Evolutionary conservation across 805 yeast species (phyloP), one percentile per base, ranked within the genome.

Genomic region (Metschnikowia orientalis): DNA sequence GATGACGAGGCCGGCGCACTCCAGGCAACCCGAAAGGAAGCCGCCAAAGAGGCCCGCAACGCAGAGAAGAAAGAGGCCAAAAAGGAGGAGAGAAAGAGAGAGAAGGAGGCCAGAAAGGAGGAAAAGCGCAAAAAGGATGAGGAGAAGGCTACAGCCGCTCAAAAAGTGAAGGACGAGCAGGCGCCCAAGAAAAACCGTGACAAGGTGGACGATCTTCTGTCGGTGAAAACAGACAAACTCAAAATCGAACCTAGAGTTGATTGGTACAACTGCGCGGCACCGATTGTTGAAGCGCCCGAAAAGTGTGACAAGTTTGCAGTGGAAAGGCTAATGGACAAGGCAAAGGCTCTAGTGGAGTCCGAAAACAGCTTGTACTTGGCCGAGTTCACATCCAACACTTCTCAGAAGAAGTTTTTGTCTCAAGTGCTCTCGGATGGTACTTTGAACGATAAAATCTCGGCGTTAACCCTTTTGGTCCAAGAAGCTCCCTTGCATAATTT

Each of bases 401-500:
- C 94, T 5, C 96, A 84, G 64, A 79, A 77, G 54, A 81, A 85
- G 69, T 90, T 90, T 57, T 76, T 87, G 69, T 74, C 90, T 1
- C 94, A 90, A 59, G 81, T 92, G 47, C 73, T 92, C 50, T 71
- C 88, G 5, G 81, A 78, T 45, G 98, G 98, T 84, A 92, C 98
- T 0, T 70, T 90, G 48, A 81, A 79, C 49, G 98, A 92, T 80
- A 88, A 92, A 63, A 84, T 92, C 35, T 85, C 95, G 29, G 96
- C 98, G 0, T 71, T 92, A 53, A 90, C 98, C 1, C 75, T 92
- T 54, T 68, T 92, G 54, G 75, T 89, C 29, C 97, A 92, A 56
- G 97, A 92, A 63, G 89, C 97, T 2, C 98, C 98, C 5, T 56
- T 88, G 34, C 97, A 92, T 54, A 84, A 90, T 47, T 53, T 80